These are phyloP conservation scores for Astrothelium subdiscretum DNA, from an alignment of 495 filamentous ascomycete species.

Conservation along the genomic window DNA sequence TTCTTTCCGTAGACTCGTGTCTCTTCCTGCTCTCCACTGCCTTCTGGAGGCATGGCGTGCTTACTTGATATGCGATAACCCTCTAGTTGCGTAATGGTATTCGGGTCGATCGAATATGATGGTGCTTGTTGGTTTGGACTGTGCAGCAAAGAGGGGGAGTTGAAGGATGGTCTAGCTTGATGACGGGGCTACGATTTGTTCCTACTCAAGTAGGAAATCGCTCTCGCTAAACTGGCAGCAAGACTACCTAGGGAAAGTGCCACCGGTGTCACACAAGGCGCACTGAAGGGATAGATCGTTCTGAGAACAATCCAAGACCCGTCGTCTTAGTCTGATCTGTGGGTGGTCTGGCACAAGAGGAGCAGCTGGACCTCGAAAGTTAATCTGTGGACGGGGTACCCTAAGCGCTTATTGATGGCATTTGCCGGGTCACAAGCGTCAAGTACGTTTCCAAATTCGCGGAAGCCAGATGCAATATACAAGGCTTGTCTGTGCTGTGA, in stretches of 20 bases:
- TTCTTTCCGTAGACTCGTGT: no score
- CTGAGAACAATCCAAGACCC: no score
- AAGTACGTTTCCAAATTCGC: no score
- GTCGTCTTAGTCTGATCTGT: no score
- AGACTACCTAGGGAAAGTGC: not conserved
- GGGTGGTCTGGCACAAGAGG: no score
- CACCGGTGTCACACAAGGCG: not conserved
- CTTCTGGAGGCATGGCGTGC: not conserved
- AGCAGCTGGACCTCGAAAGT: no score
- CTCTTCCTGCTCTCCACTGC: not conserved
- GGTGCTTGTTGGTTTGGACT: not conserved
- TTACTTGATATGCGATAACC: not conserved
- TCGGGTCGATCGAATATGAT: not conserved
- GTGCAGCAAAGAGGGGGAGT: not conserved
- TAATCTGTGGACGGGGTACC: no score
- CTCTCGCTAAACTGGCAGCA: not conserved
- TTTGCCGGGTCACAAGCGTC: no score
- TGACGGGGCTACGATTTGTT: not conserved
- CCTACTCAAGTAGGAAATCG: not conserved
- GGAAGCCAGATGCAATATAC: no score
- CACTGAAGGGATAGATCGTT: no score
- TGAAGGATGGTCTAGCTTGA: not conserved
- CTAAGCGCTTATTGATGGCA: no score
- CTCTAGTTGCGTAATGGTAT: not conserved
- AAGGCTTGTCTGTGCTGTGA: no score